Conservation (phyloP, 371 early-diverging fungal species). For the Zancudomyces culisetae region DNA sequence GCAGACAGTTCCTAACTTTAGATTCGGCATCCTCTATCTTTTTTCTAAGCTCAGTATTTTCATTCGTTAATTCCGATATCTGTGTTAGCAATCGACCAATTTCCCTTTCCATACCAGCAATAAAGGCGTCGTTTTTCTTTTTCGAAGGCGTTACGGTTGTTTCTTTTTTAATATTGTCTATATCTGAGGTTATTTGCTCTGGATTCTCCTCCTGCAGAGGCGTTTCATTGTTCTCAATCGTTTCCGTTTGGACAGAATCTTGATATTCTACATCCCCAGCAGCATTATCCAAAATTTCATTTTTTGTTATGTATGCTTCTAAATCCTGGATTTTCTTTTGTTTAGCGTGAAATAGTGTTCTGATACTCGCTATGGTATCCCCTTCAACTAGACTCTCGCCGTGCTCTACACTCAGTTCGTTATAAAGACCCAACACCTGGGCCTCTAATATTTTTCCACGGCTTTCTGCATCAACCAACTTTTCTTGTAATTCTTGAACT, state of each 20-base stretch:
- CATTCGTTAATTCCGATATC: conserved; percentile 19
- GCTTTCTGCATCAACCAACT: too few relatives aligned
- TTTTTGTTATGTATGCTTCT: too few relatives aligned
- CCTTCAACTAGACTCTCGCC: too few relatives aligned
- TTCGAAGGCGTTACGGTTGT: not conserved
- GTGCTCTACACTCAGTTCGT: too few relatives aligned
- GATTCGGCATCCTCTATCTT: conserved; percentile 10
- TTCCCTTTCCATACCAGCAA: conserved; percentile 16
- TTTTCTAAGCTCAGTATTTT: conserved; percentile 13
- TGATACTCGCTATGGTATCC: too few relatives aligned
- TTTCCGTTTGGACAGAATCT: not conserved
- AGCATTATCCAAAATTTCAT: not conserved
- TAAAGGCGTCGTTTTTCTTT: too few relatives aligned
- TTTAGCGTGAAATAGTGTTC: too few relatives aligned
- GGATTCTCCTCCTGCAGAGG: not conserved
- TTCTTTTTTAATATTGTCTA: not conserved
- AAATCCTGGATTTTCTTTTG: too few relatives aligned
- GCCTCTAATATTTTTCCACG: too few relatives aligned
- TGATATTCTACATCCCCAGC: not conserved
- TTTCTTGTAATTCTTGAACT: too few relatives aligned
- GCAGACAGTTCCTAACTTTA: conserved; percentile 15
- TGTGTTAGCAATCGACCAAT: conserved; percentile 22
- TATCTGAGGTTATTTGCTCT: not conserved
- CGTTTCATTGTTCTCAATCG: not conserved
- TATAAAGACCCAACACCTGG: too few relatives aligned